Evolutionary conservation across 2,329 filamentous ascomycete genomes (phyloP).

Genomic region (Ophiosphaerella narmari): DNA sequence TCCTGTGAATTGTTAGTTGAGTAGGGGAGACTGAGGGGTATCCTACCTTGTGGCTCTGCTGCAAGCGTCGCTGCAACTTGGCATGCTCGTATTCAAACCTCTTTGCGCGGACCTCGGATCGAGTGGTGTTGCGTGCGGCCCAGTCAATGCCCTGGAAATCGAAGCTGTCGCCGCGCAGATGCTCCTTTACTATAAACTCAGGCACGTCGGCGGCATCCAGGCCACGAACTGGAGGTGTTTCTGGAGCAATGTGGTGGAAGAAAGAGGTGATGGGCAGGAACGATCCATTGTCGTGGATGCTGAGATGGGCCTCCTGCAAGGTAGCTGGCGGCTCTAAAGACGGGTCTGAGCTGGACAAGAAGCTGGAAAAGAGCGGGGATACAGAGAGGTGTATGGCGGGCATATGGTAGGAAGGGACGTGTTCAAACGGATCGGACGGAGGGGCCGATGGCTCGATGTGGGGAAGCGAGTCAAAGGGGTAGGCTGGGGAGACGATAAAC

Average conservation of each 20-base stretch:
- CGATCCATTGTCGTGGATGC: constrained; percentile 32
- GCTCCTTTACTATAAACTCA: constrained; percentile 31
- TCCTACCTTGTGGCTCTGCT: constrained; percentile 26
- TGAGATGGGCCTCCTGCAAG: constrained; percentile 34
- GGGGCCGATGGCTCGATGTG: neutral
- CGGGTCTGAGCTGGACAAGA: constrained; percentile 21
- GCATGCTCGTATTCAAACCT: constrained; percentile 28
- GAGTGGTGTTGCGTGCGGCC: constrained; percentile 35
- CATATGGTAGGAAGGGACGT: constrained; percentile 13
- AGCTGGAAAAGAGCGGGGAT: constrained; percentile 12
- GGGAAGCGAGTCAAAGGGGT: constrained; percentile 3
- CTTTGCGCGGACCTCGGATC: constrained; percentile 29
- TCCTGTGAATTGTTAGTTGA: constrained; percentile 18
- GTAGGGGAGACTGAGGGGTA: neutral
- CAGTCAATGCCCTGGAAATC: constrained; percentile 49
- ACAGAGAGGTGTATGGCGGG: constrained; percentile 15
- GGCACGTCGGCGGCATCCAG: constrained; percentile 34
- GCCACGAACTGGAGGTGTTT: constrained; percentile 18
- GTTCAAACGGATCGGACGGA: constrained; percentile 9
- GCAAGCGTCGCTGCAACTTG: constrained; percentile 21
- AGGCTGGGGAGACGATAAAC: constrained; percentile 15
- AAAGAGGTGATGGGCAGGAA: constrained; percentile 37
- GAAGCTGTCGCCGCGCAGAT: constrained; percentile 40
- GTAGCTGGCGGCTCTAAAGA: constrained; percentile 28
- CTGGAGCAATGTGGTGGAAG: constrained; percentile 25